These are phyloP conservation scores for Zygoascus tannicola DNA, from an alignment of 805 yeast genomes.

Conservation along the genomic window DNA sequence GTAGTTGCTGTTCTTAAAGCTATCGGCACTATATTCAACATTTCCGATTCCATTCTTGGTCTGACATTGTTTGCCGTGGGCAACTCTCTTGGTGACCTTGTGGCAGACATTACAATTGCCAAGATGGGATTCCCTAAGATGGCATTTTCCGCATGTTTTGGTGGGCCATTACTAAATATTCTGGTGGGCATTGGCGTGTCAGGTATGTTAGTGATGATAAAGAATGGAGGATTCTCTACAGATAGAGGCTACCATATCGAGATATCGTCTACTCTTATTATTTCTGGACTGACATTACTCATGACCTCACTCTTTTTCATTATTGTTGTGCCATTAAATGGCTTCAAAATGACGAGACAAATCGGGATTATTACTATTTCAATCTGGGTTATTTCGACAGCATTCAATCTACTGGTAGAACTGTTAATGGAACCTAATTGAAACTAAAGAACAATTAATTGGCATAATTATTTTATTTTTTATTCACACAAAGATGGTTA, in stretches of 20 bases:
- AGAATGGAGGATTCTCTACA: slow-evolving; percentile 6
- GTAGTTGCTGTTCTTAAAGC: slow-evolving; percentile 57
- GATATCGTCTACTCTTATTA: slow-evolving; percentile 32
- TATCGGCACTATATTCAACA: slow-evolving; percentile 46
- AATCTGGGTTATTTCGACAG: slow-evolving; percentile 36
- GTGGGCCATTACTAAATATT: slow-evolving; percentile 76
- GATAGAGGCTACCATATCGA: slow-evolving; percentile 23
- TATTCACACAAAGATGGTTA: not conserved
- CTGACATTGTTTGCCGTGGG: slow-evolving; percentile 86
- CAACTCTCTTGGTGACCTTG: slow-evolving; percentile 82
- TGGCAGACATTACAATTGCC: slow-evolving; percentile 75
- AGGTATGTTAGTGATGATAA: slow-evolving; percentile 41
- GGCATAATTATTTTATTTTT: too few relatives aligned
- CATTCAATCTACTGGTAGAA: slow-evolving; percentile 21
- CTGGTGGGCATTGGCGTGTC: slow-evolving; percentile 75
- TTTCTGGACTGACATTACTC: slow-evolving; percentile 36
- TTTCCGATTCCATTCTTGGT: slow-evolving; percentile 77
- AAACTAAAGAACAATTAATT: too few relatives aligned
- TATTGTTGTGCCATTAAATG: slow-evolving; percentile 33
- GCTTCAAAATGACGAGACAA: slow-evolving; percentile 34
- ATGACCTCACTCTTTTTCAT: slow-evolving; percentile 32
- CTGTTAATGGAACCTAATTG: not conserved
- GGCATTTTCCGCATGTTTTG: slow-evolving; percentile 95
- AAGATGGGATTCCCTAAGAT: slow-evolving; percentile 72
- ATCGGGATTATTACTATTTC: slow-evolving; percentile 34